Percentiles rank a stretch among this genome's conserved stretches.
phyloP scores from a whole-genome alignment of 176 grass and related monocot genomes.

The Saccharum officinarum region DNA sequence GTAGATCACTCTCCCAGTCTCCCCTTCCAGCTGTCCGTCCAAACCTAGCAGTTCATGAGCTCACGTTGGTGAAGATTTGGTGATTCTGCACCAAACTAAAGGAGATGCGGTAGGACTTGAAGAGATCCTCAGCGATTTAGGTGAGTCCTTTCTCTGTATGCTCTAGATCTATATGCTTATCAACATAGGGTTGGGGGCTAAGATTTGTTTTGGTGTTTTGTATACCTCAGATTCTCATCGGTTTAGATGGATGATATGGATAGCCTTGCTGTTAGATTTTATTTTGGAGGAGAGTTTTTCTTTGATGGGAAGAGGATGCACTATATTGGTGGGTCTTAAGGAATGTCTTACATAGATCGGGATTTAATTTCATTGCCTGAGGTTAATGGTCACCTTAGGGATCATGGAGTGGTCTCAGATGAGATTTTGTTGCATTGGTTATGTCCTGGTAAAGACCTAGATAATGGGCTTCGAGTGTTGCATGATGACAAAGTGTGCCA shows the following conservation, averaged over 20 bases:
- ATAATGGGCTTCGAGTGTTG: not conserved
- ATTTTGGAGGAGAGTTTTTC: not conserved
- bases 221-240: too few relatives aligned
- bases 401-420: not conserved
- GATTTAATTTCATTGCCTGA: not conserved
- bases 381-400: not conserved
- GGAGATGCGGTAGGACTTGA: too few relatives aligned
- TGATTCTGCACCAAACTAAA: too few relatives aligned
- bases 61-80: too few relatives aligned
- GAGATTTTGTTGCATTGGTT: not conserved
- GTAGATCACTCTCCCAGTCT: too few relatives aligned
- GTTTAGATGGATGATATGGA: not conserved
- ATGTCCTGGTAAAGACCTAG: not conserved
- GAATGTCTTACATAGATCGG: not conserved
- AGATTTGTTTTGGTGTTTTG: not conserved
- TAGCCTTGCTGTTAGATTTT: not conserved
- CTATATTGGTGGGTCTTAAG: not conserved
- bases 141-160: too few relatives aligned
- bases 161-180: too few relatives aligned
- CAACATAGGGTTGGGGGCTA: not conserved
- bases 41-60: too few relatives aligned
- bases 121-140: too few relatives aligned
- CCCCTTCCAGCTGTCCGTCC: too few relatives aligned
- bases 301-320: slow-evolving; percentile 7
- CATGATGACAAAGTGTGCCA: not conserved